These are phyloP conservation scores for Candida sanyiensis DNA, from an alignment of 805 yeast genomes.

Conservation along the genomic window DNA sequence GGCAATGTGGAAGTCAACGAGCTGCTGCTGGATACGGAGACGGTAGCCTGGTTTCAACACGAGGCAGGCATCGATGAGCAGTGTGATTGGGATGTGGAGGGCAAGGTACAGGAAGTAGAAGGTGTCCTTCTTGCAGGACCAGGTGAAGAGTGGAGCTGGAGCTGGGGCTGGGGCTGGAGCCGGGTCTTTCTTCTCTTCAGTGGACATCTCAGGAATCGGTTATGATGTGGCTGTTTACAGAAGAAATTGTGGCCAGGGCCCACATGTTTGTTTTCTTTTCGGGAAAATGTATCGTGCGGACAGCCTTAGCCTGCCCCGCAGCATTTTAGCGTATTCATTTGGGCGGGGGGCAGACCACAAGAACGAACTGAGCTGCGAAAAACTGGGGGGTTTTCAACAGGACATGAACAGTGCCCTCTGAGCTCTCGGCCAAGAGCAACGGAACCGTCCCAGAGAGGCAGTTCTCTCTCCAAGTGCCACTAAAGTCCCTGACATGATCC, in stretches of 20 bases:
- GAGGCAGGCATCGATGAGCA: slow-evolving; percentile 68
- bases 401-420: too few species aligned
- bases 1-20: slow-evolving; percentile 55
- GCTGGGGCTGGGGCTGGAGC: neutral
- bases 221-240: neutral
- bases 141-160: slow-evolving; percentile 16
- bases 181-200: too few species aligned
- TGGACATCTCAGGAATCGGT: too few species aligned
- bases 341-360: too few species aligned
- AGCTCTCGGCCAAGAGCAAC: too few species aligned
- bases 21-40: slow-evolving; percentile 39
- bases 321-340: too few species aligned
- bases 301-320: too few species aligned
- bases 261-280: neutral
- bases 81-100: slow-evolving; percentile 69
- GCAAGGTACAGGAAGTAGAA: slow-evolving; percentile 49
- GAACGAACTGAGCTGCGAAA: too few species aligned
- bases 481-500: too few species aligned
- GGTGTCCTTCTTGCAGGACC: slow-evolving; percentile 28
- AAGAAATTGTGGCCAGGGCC: neutral
- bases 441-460: too few species aligned
- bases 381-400: too few species aligned
- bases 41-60: slow-evolving; percentile 52
- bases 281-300: neutral
- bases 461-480: too few species aligned